These are phyloP conservation scores for Jackrogersella multiformis DNA, from an alignment of 495 filamentous ascomycete genomes.

Conservation along the genomic window DNA sequence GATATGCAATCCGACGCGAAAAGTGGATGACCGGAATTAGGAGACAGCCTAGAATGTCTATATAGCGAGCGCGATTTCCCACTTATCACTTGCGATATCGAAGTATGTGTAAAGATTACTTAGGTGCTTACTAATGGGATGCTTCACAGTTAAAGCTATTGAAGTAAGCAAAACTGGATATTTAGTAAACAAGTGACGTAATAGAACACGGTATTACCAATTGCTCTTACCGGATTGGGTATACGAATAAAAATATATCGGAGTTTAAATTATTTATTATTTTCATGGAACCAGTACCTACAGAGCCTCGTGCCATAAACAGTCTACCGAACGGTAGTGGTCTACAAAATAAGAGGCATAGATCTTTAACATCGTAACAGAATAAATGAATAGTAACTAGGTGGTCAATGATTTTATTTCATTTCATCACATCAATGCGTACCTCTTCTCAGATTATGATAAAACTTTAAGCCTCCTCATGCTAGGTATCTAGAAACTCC, in stretches of 20 bases:
- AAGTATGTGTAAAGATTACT: too few species aligned
- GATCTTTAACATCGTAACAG: too few species aligned
- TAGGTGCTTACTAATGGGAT: too few species aligned
- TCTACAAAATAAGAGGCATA: too few species aligned
- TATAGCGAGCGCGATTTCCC: too few species aligned
- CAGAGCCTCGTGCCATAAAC: background rate
- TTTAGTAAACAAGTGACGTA: too few species aligned
- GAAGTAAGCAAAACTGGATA: too few species aligned
- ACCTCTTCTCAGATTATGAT: conserved; percentile 10
- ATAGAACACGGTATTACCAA: too few species aligned
- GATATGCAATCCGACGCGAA: background rate
- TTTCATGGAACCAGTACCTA: background rate
- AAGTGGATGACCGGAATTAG: conserved; percentile 16
- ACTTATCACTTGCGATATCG: too few species aligned
- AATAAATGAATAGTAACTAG: too few species aligned
- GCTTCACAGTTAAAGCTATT: too few species aligned
- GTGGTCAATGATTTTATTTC: background rate
- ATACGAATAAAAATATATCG: background rate
- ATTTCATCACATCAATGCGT: conserved; percentile 3
- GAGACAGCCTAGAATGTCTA: background rate
- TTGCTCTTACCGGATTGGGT: background rate
- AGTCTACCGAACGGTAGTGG: background rate
- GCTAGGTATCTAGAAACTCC: conserved; percentile 11
- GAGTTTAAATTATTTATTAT: too few species aligned
- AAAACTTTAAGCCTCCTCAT: background rate